Evolutionary conservation across 495 filamentous ascomycete species (phyloP), one percentile per base, ranked within the genome.

Genomic region (Aspergillus leporis): DNA sequence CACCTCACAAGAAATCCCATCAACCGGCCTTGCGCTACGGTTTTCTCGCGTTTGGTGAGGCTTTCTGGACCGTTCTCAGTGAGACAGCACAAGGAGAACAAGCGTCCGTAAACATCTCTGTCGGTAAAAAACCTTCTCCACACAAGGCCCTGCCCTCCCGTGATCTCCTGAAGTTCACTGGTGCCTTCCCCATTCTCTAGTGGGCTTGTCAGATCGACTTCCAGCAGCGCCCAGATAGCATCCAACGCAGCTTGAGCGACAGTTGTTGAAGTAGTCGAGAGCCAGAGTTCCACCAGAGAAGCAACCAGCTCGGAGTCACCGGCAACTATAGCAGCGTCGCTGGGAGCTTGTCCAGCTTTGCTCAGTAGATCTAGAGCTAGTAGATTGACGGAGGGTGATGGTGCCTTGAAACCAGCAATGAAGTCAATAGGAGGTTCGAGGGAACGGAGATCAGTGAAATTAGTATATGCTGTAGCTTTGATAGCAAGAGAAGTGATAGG

Each of bases 21-120:
- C 41, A 96, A 59, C 56, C 92, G 79, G 36, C 87, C 90, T 71
- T 97, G 92, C 2, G 90, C 87, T 21, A 95, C 73, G 0, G 90
- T 89, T 59, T 85, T 85, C 50, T 93, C 84, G 41, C 81, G 80
- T 61, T 82, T 83, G 38, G 78, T 78, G 10, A 87, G 68, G 13
- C 65, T 65, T 4, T 72, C 69, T n/a, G 74, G 68, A 5, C 70
- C 66, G 22, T 68, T 70, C 16, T 70, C 69, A 1, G 61, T 62
- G 3, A 85, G 76, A 53, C 83, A 85, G 65, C 87, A 86, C 40
- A 88, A 72, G 2, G 77, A 78, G 64, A 88, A 85, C 9, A 93
- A 72, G 14, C 86, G 72, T 0, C 75, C 71, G 64, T 93, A 93
- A 6, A 90, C 78, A 61, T 86, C 81, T 32, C 74, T 75, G 61